A percentile compares a stretch with the other conserved stretches of the same genome.
Evolutionary conservation across 805 yeast species (phyloP).

Genomic region (Sugiyamaella floridensis): DNA sequence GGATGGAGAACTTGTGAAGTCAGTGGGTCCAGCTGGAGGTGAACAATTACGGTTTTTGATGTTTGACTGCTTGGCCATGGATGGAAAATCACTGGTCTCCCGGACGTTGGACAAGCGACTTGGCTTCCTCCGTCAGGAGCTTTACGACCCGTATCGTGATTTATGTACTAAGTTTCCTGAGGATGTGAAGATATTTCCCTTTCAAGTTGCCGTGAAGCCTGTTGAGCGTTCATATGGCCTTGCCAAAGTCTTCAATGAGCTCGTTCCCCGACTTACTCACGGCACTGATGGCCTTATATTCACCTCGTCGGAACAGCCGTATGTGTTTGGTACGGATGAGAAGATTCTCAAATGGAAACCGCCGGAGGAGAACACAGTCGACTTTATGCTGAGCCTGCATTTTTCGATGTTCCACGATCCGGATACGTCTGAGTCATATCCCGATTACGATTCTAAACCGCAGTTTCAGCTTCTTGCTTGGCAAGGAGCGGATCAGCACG

Average conservation of each 20-base stretch:
- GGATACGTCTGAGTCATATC: conserved; percentile 46
- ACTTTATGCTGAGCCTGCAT: conserved; percentile 62
- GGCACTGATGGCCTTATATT: conserved; percentile 90
- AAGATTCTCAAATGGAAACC: conserved; percentile 95
- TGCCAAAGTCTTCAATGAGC: conserved; percentile 61
- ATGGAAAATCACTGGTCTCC: conserved; percentile 62
- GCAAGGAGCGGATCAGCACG: conserved; percentile 58
- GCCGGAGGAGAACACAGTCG: conserved; percentile 88
- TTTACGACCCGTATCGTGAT: conserved; percentile 74
- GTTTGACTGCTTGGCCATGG: conserved; percentile 85
- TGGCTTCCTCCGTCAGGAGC: conserved; percentile 66
- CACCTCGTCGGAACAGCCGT: conserved; percentile 85
- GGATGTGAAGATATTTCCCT: conserved; percentile 69
- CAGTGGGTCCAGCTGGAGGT: conserved; percentile 39
- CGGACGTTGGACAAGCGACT: conserved; percentile 73
- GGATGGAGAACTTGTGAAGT: conserved; percentile 86
- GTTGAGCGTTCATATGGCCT: conserved; percentile 82
- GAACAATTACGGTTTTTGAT: conserved; percentile 65
- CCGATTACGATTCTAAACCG: conserved; percentile 79
- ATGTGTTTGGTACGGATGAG: conserved; percentile 81
- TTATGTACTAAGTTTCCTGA: conserved; percentile 66
- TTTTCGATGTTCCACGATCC: conserved; percentile 56
- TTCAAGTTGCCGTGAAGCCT: conserved; percentile 76
- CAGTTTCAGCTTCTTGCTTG: conserved; percentile 61
- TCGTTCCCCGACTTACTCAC: conserved; percentile 66